These are phyloP conservation scores for Erysimum pusillum DNA, from an alignment of 441 rosid species.

Conservation along the genomic window DNA sequence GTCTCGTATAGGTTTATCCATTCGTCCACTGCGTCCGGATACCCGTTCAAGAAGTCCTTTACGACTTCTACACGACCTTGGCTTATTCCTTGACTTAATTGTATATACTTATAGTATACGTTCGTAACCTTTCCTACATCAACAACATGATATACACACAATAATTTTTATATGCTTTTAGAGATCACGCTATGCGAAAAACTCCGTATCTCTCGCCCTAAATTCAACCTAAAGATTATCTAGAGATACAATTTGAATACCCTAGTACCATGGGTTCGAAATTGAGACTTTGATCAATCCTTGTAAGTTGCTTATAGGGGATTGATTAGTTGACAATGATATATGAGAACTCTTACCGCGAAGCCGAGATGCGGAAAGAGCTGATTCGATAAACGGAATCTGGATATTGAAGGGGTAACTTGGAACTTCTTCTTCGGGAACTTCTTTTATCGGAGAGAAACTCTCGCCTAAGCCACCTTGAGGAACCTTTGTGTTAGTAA, in stretches of 20 bases:
- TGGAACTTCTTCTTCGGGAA: constrained; percentile 34
- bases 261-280: neutral
- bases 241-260: neutral
- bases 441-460: constrained; percentile 38
- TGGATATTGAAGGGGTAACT: constrained; percentile 26
- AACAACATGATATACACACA: constrained; percentile 2
- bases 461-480: constrained; percentile 40
- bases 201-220: neutral
- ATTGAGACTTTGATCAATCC: neutral
- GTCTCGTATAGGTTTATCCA: constrained; percentile 50
- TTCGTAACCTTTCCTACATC: constrained; percentile 39
- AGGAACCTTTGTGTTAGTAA: constrained; percentile 44
- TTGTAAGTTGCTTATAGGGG: neutral
- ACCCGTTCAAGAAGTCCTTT: constrained; percentile 41
- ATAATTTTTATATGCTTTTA: neutral
- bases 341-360: constrained; percentile 27
- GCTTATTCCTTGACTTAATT: constrained; percentile 48
- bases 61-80: constrained; percentile 44
- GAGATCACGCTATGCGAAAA: constrained; percentile 1
- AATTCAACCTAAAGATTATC: neutral
- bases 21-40: constrained; percentile 42
- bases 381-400: constrained; percentile 36
- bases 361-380: constrained; percentile 40
- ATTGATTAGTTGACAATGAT: constrained; percentile 20
- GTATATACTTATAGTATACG: constrained; percentile 33